Percentiles rank a stretch among this genome's conserved stretches.
phyloP scores from a whole-genome alignment of 139 green algal genomes.

The Spirogloea muscicola region DNA sequence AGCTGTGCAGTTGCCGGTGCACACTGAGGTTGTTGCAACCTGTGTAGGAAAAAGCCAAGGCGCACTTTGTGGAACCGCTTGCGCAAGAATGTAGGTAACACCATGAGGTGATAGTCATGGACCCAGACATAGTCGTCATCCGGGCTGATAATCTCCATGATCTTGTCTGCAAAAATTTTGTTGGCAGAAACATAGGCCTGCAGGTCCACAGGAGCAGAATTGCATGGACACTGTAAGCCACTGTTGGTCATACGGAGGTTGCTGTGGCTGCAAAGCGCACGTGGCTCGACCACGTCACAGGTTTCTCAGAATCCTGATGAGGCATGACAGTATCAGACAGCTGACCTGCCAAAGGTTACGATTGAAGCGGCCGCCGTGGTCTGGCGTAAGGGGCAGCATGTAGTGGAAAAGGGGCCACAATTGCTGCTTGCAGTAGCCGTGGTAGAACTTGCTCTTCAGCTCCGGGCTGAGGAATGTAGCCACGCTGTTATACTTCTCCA shows the following conservation, averaged over 20 bases:
- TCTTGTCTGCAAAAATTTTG: conserved; percentile 72
- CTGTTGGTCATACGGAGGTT: no score
- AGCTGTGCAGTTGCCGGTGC: no score
- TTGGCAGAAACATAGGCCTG: conserved; percentile 95
- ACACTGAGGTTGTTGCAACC: no score
- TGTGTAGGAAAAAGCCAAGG: conserved; percentile 51
- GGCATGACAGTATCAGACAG: no score
- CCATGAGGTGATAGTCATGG: conserved; percentile 98
- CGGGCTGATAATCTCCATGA: conserved; percentile 56
- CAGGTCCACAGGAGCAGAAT: no score
- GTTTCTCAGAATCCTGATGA: no score
- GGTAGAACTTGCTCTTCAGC: conserved; percentile 81
- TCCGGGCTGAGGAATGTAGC: conserved; percentile 83
- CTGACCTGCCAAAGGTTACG: conserved; percentile 84
- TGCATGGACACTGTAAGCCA: no score
- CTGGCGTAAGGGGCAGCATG: conserved; percentile 78
- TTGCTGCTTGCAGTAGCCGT: conserved; percentile 96
- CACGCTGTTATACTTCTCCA: conserved; percentile 72
- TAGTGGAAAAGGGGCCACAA: conserved; percentile 99
- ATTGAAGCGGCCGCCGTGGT: conserved; percentile 69
- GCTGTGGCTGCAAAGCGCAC: no score
- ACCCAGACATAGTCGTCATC: conserved; percentile 93
- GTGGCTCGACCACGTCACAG: no score
- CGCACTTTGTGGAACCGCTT: conserved; percentile 55
- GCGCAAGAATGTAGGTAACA: conserved; percentile 86